Conservation (phyloP, 495 filamentous ascomycete genomes). For the Sordaria brevicollis region DNA sequence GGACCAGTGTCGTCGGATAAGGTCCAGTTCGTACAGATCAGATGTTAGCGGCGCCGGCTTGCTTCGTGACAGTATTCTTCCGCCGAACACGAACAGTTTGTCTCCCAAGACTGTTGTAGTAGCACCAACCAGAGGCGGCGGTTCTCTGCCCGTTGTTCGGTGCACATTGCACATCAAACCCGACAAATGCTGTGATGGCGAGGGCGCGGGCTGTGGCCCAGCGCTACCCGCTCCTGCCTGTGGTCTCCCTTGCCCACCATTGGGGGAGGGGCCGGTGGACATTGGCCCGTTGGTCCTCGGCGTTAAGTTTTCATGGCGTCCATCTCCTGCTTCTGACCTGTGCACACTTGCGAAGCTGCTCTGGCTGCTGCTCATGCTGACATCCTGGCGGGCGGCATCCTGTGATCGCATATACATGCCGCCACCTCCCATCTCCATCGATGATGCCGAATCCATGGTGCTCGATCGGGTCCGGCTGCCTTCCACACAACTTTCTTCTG, state of each 20-base stretch:
- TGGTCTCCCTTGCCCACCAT: slow-evolving; percentile 21
- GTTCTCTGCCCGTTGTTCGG: slow-evolving; percentile 79
- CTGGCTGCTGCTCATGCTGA: slow-evolving; percentile 44
- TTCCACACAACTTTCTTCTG: slow-evolving; percentile 20
- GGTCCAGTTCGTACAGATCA: slow-evolving; percentile 85
- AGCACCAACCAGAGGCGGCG: slow-evolving; percentile 82
- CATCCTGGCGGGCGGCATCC: slow-evolving; percentile 8
- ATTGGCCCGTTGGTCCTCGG: slow-evolving; percentile 40
- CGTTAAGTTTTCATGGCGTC: slow-evolving; percentile 35
- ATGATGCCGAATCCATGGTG: slow-evolving; percentile 51
- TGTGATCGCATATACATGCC: slow-evolving; percentile 20
- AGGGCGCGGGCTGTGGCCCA: slow-evolving; percentile 30
- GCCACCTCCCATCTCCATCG: slow-evolving; percentile 27
- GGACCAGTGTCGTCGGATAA: slow-evolving; percentile 85
- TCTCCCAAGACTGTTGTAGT: slow-evolving; percentile 92
- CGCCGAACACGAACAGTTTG: slow-evolving; percentile 92
- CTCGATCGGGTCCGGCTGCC: slow-evolving; percentile 38
- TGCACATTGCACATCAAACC: slow-evolving; percentile 92
- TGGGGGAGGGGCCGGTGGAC: slow-evolving; percentile 40
- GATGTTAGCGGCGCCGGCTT: slow-evolving; percentile 70
- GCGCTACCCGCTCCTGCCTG: slow-evolving; percentile 42
- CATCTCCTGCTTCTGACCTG: slow-evolving; percentile 33
- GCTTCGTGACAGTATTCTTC: slow-evolving; percentile 72
- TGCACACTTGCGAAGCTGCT: slow-evolving; percentile 37
- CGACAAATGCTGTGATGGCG: slow-evolving; percentile 54